Evolutionary conservation across 441 rosid species (phyloP), one percentile per base, ranked within the genome.

Genomic region (Theobroma grandiflorum): DNA sequence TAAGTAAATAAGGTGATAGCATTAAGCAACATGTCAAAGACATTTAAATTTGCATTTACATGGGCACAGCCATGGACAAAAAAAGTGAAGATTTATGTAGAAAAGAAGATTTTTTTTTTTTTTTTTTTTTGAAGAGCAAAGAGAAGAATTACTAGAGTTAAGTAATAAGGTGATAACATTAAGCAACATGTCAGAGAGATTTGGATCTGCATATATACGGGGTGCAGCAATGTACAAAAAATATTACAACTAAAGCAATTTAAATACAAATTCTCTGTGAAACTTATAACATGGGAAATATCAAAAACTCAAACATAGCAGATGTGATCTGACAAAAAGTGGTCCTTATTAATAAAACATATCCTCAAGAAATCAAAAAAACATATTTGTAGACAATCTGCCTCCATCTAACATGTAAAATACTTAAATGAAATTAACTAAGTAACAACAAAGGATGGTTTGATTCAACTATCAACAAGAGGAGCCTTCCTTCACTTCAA

Each of bases 331-430:
- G 40, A 20, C 4, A 69, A 69, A 68, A 20, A 20, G 38, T 50
- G 63, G 63, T 78, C 73, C 72, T 77, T 43, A n/a, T 47, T 59
- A 40, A 58, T 10, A 35, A 37, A 59, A 10, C 47, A 31, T 33
- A 52, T 20, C 14, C 52, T 4, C 55, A 45, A 20, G 45, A 35
- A 42, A 40, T 6, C 2, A 72, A 7, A 65, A 78, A n/a, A n/a
- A 4, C 20, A 57, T 58, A 22, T 35, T 45, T 42, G 14, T 40
- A 65, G 76, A 20, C 26, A 16, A 62, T 20, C 8, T 64, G 10
- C 40, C 12, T 71, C 43, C 8, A 31, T 16, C 38, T 2, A 50
- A 72, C 10, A 71, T 33, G 43, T 33, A 71, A 45, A 47, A 52
- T 0, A 70, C 6, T 70, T 12, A 14, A 45, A 50, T 7, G 4